phyloP scores from a whole-genome alignment of 2,329 filamentous ascomycete species.

The Fusarium keratoplasticum region DNA sequence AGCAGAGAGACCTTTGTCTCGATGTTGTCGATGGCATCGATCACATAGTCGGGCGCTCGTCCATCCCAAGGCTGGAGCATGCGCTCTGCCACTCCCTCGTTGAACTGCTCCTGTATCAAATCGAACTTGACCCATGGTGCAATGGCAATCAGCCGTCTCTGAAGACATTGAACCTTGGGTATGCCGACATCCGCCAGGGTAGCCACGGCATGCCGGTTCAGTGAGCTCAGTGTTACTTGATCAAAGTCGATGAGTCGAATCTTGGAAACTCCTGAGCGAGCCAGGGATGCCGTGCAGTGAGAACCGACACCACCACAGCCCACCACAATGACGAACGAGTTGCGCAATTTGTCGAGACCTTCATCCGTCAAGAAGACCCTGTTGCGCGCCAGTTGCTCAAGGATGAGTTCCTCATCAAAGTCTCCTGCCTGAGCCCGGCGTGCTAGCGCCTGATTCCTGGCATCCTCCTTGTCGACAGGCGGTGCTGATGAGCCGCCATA shows the following conservation, averaged over 20 bases:
- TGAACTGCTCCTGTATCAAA: constrained; percentile 85
- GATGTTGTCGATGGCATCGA: constrained; percentile 99
- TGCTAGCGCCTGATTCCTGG: constrained; percentile 68
- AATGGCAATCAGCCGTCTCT: constrained; percentile 83
- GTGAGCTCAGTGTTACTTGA: constrained; percentile 92
- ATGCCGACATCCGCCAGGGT: constrained; percentile 94
- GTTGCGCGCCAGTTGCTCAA: constrained; percentile 94
- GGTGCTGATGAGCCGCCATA: constrained; percentile 65
- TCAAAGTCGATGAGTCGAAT: constrained; percentile 96
- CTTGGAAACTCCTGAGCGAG: constrained; percentile 88
- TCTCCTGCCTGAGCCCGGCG: constrained; percentile 71
- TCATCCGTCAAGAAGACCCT: constrained; percentile 88
- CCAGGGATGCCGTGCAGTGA: constrained; percentile 86
- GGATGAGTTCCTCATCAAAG: constrained; percentile 82
- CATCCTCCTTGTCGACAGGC: constrained; percentile 69
- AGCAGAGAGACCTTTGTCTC: constrained; percentile 93
- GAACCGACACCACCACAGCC: constrained; percentile 96
- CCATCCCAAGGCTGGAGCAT: constrained; percentile 77
- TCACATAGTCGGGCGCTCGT: constrained; percentile 83
- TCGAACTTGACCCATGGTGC: constrained; percentile 94
- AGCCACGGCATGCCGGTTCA: constrained; percentile 96
- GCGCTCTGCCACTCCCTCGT: constrained; percentile 70
- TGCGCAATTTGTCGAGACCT: constrained; percentile 82
- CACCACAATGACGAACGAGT: constrained; percentile 87
- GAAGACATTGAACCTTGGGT: constrained; percentile 88